phyloP scores from a whole-genome alignment of 225 moss, liverwort and hornwort species.

The Climacium dendroides region DNA sequence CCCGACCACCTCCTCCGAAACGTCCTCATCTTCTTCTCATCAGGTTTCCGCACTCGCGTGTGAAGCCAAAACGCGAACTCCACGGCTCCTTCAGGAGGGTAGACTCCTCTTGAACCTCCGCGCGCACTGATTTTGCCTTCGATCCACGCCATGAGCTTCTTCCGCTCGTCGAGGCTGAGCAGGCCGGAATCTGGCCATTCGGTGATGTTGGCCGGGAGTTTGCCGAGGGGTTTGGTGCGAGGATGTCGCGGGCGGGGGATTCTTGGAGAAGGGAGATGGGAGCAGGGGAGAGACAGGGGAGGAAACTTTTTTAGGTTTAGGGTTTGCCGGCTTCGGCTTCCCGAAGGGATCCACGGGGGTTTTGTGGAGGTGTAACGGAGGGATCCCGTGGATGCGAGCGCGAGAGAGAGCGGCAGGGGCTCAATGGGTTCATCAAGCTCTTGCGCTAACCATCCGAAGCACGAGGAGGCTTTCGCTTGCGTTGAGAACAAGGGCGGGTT shows the following conservation, averaged over 20 bases:
- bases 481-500: not conserved
- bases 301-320: not conserved
- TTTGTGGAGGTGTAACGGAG: not conserved
- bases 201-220: not conserved
- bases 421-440: not conserved
- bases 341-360: conserved; percentile 20
- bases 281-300: not conserved
- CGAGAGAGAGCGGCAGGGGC: conserved; percentile 19
- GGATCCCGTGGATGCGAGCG: not conserved
- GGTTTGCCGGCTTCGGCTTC: conserved; percentile 11
- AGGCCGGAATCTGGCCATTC: conserved; percentile 12
- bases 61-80: conserved; percentile 25
- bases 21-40: conserved; percentile 1
- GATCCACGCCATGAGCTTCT: conserved; percentile 12
- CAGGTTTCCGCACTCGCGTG: conserved; percentile 2
- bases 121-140: conserved; percentile 11
- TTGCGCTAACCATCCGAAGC: not conserved
- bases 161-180: conserved; percentile 9
- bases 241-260: not conserved
- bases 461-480: not conserved
- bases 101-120: conserved; percentile 8
- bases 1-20: conserved; percentile 16
- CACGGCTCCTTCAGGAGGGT: not conserved
- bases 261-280: not conserved
- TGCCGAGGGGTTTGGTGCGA: not conserved